Base-by-base conservation (phyloP, 1,139 yeast species). In the Candida pseudoviswanathii region DNA sequence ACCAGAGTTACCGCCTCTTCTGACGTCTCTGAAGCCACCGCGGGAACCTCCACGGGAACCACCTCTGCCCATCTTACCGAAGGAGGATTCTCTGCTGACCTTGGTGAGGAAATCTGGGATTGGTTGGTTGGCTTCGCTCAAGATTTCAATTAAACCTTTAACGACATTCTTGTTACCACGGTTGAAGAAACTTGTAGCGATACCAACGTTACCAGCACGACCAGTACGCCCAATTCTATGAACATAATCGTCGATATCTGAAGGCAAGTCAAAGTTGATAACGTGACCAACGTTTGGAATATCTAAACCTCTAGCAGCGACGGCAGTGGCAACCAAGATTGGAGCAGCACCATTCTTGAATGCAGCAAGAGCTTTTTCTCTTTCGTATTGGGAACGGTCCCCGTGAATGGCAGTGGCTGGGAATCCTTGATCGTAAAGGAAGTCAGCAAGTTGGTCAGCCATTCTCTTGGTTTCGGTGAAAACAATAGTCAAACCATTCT, bases 211-310 rank as follows among this genome's bases (percentile, higher is more conserved):
- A 82, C 99, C 99, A 65, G 99, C 99, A 85, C 99, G 96, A 75
- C 99, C 99, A 65, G 99, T 94, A 86, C 99, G 95, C 82, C 99
- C 99, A 68, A 94, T 94, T 81, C 99, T 89, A 79, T 94, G 99
- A 57, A 94, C 99, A 69, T 94, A 94, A 75, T 94, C 99, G 73
- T 94, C 99, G 66, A 92, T 89, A 73, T 94, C 98, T 67, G 89
- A 80, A 67, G 99, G 99, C 71, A 94, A 81, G 70, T 94, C 99
- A 70, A 86, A 94, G 82, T 94, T 94, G 75, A 94, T 88, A 66
- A 94, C 99, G 70, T 92, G 98, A 43, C 96, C 87, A 62, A 94
- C 99, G 70, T 94, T 94, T 70, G 99, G 98, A 80, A 94, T 94
- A 84, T 94, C 99, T 70, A 94, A 84, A 78, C 99, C 99, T 84